A percentile compares a stretch with the other conserved stretches of the same genome.
Evolutionary conservation across 495 filamentous ascomycete species (phyloP).

Genomic region (Hyphodiscus hymeniophilus): DNA sequence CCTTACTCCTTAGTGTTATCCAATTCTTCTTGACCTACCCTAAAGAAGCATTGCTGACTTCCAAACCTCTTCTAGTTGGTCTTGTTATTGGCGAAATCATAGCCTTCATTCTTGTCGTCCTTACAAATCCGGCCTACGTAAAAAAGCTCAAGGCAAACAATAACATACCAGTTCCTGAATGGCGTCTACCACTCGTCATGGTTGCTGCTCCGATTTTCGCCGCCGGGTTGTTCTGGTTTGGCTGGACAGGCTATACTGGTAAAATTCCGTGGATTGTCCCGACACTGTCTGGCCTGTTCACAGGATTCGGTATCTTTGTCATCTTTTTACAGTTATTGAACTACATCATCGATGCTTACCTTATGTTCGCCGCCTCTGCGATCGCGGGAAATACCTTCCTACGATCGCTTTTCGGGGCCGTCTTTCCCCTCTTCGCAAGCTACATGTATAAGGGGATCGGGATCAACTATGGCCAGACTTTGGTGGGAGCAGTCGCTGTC

Average conservation of each 20-base stretch:
- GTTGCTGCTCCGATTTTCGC: slow-evolving; percentile 53
- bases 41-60: slow-evolving; percentile 7
- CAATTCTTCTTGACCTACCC: too few relatives aligned
- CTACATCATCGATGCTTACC: slow-evolving; percentile 59
- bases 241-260: slow-evolving; percentile 57
- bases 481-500: slow-evolving; percentile 50
- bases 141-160: slow-evolving; percentile 44
- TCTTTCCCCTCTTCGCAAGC: slow-evolving; percentile 55
- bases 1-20: too few relatives aligned
- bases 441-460: slow-evolving; percentile 50
- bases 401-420: slow-evolving; percentile 52
- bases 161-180: slow-evolving; percentile 63
- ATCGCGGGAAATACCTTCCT: slow-evolving; percentile 64
- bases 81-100: slow-evolving; percentile 37
- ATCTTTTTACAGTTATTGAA: not conserved
- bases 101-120: slow-evolving; percentile 54
- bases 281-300: slow-evolving; percentile 56
- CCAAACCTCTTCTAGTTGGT: slow-evolving; percentile 9
- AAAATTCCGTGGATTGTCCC: slow-evolving; percentile 58
- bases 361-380: slow-evolving; percentile 52
- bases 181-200: slow-evolving; percentile 78
- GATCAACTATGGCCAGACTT: slow-evolving; percentile 47
- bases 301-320: slow-evolving; percentile 60
- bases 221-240: slow-evolving; percentile 56
- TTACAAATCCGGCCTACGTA: slow-evolving; percentile 63